A percentile compares a stretch with the other conserved stretches of the same genome.
Evolutionary conservation across 2,329 filamentous ascomycete species (phyloP).

Genomic region (Remersonia thermophila): DNA sequence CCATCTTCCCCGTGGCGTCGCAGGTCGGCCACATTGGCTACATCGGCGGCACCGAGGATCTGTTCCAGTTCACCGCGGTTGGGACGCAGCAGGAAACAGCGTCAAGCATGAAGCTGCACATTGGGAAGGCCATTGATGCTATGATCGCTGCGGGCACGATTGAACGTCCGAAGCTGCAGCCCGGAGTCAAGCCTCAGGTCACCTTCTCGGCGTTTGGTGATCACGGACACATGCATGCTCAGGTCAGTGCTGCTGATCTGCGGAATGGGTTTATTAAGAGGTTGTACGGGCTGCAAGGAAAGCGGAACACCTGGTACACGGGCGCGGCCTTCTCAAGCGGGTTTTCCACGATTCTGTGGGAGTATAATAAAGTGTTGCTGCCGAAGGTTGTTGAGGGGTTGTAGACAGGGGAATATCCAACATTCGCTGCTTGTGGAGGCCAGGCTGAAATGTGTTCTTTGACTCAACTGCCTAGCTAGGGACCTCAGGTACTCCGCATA

Average conservation of each 20-base stretch:
- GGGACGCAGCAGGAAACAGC: constrained; percentile 4
- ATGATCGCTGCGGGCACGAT: constrained; percentile 13
- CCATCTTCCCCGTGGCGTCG: constrained; percentile 6
- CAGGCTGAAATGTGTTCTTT: too few relatives aligned
- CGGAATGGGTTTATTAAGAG: constrained; percentile 13
- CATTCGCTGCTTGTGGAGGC: too few relatives aligned
- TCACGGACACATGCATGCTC: constrained; percentile 11
- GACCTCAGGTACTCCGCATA: too few relatives aligned
- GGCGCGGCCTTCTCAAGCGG: constrained; percentile 15
- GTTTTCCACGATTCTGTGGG: constrained; percentile 16
- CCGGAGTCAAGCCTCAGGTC: background rate
- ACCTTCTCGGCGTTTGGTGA: constrained; percentile 5
- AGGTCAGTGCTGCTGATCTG: constrained; percentile 11
- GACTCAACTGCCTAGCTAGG: too few relatives aligned
- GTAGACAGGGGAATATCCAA: background rate
- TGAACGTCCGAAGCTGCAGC: constrained; percentile 1
- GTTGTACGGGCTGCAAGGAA: constrained; percentile 15
- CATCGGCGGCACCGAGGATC: constrained; percentile 6
- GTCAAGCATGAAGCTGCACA: constrained; percentile 4
- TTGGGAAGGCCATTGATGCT: constrained; percentile 5
- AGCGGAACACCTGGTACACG: constrained; percentile 16
- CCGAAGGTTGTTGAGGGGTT: constrained; percentile 9
- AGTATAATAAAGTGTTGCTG: constrained; percentile 16
- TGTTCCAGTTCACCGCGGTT: constrained; percentile 8
- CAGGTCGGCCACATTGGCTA: constrained; percentile 13